phyloP scores from a whole-genome alignment of 345 rosid genomes.

The Boechera stricta region DNA sequence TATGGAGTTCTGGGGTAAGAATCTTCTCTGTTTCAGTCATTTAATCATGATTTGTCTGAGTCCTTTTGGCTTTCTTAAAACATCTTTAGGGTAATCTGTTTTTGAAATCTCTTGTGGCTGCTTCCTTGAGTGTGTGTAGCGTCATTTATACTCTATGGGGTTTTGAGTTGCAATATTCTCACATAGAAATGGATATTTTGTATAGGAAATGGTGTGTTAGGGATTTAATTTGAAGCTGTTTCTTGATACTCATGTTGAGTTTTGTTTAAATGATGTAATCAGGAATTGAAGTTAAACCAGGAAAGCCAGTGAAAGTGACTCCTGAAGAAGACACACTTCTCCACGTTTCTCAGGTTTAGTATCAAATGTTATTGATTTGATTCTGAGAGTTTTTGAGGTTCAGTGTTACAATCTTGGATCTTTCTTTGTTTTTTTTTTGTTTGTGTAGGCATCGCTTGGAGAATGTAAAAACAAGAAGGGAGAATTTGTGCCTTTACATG shows the following conservation, averaged over 20 bases:
- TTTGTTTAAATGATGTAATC: neutral
- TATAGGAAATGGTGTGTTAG: neutral
- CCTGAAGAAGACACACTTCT: conserved; percentile 38
- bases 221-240: neutral
- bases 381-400: neutral
- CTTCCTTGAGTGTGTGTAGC: neutral
- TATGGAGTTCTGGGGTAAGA: conserved; percentile 47
- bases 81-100: neutral
- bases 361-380: neutral
- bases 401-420: neutral
- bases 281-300: conserved; percentile 73
- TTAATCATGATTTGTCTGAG: neutral
- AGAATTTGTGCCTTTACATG: conserved; percentile 54
- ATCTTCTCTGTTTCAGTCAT: neutral
- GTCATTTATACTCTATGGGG: neutral
- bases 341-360: conserved; percentile 63
- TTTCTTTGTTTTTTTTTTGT: neutral
- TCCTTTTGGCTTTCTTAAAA: neutral
- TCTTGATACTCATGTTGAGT: neutral
- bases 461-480: conserved; percentile 57
- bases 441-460: conserved; percentile 67
- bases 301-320: conserved; percentile 52
- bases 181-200: neutral
- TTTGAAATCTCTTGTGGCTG: neutral
- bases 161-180: neutral